phyloP scores from a whole-genome alignment of 1,284 basidiomycete genomes.

The Neolentinus lepideus region DNA sequence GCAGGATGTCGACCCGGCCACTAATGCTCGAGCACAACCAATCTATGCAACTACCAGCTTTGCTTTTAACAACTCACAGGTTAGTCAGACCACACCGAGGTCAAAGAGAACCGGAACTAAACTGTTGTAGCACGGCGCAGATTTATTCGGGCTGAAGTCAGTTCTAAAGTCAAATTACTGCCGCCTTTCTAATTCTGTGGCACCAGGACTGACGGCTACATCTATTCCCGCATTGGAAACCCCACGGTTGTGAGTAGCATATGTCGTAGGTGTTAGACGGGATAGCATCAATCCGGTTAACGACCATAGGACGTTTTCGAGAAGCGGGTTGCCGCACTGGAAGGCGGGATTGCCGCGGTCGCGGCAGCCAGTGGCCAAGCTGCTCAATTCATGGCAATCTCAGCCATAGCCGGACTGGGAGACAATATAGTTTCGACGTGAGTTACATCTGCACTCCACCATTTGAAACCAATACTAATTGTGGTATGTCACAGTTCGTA shows the following conservation, averaged over 20 bases:
- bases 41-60: too few relatives aligned
- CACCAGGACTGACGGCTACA: too few relatives aligned
- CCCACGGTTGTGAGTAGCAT: too few relatives aligned
- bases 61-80: too few relatives aligned
- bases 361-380: conserved; percentile 77
- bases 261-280: background rate
- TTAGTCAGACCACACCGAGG: too few relatives aligned
- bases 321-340: conserved; percentile 76
- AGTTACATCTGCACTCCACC: conserved; percentile 15
- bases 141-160: background rate
- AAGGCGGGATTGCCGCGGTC: conserved; percentile 77
- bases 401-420: conserved; percentile 58
- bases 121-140: conserved; percentile 49
- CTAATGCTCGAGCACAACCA: conserved; percentile 76
- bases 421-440: conserved; percentile 79
- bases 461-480: background rate
- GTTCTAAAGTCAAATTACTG: background rate
- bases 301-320: conserved; percentile 58
- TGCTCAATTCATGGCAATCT: conserved; percentile 76
- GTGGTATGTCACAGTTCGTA: conserved; percentile 24
- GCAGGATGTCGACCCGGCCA: conserved; percentile 62
- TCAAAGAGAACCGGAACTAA: too few relatives aligned
- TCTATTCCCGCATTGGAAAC: too few relatives aligned
- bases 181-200: too few relatives aligned
- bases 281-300: background rate